A percentile compares a stretch with the other conserved stretches of the same genome.
These are phyloP conservation scores for Capsicum pubescens DNA, from an alignment of 257 asterid species.

Conservation along the genomic window DNA sequence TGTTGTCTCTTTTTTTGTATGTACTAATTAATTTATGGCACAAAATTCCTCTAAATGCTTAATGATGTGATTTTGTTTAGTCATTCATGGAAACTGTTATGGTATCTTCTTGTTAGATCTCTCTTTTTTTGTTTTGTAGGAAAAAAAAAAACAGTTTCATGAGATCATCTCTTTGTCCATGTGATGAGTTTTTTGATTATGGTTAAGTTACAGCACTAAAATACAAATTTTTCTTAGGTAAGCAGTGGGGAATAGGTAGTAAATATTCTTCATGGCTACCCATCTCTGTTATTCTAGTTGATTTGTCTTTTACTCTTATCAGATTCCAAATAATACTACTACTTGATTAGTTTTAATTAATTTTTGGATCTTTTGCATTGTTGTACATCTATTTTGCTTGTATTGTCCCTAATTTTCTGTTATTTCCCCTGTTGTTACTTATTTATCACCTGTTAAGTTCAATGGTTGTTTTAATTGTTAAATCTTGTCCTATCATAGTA, in stretches of 20 bases:
- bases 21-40: slow-evolving; percentile 30
- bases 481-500: no score
- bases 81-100: slow-evolving; percentile 31
- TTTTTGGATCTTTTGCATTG: neutral
- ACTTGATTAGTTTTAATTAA: neutral
- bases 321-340: neutral
- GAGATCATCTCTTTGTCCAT: neutral
- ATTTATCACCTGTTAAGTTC: no score
- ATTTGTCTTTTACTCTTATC: slow-evolving; percentile 18
- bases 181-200: neutral
- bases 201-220: neutral
- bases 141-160: slow-evolving; percentile 20
- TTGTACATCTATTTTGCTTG: neutral
- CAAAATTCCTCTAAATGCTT: slow-evolving; percentile 23
- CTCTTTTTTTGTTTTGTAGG: slow-evolving; percentile 1
- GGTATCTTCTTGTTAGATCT: neutral
- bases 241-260: slow-evolving; percentile 18
- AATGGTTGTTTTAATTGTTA: no score
- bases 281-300: neutral
- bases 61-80: slow-evolving; percentile 31
- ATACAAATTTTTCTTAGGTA: slow-evolving; percentile 21
- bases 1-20: slow-evolving; percentile 23
- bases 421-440: no score
- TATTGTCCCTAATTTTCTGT: neutral
- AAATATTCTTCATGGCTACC: slow-evolving; percentile 9